Evolutionary conservation across 257 asterid species (phyloP).

Genomic region (Dorcoceras hygrometricum): DNA sequence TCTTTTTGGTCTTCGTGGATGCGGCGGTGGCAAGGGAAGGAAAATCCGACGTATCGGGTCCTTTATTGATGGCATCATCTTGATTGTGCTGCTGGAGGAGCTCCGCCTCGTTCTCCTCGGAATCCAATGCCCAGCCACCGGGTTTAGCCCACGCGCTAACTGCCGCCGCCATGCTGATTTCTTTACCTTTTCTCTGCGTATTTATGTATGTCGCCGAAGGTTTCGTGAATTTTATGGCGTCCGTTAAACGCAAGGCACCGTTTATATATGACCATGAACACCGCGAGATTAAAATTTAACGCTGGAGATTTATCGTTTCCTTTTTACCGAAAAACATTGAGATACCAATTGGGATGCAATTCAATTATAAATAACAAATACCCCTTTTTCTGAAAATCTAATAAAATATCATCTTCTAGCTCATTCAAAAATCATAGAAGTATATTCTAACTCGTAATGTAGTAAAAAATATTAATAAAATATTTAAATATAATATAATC

Average conservation of each 20-base stretch:
- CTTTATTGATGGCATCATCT: slow-evolving; percentile 25
- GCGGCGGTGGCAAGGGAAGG: slow-evolving; percentile 66
- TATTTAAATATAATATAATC: no score
- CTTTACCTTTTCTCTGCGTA: slow-evolving; percentile 18
- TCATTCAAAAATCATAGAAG: no score
- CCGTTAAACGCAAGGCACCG: not conserved
- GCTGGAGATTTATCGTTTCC: not conserved
- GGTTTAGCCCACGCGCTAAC: slow-evolving; percentile 85
- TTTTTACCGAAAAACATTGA: no score
- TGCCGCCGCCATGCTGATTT: slow-evolving; percentile 77
- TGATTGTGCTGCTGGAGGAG: slow-evolving; percentile 46
- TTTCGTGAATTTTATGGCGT: slow-evolving; percentile 43
- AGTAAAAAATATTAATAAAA: no score
- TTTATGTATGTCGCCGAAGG: slow-evolving; percentile 33
- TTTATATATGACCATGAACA: no score
- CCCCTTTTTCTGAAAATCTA: no score
- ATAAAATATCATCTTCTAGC: no score
- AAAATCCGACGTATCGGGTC: slow-evolving; percentile 44
- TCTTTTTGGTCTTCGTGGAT: slow-evolving; percentile 67
- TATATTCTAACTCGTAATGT: no score
- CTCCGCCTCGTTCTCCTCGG: slow-evolving; percentile 77
- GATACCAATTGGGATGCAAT: no score
- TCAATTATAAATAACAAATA: no score
- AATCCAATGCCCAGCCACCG: slow-evolving; percentile 92
- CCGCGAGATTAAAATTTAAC: not conserved